A percentile compares a stretch with the other conserved stretches of the same genome.
Evolutionary conservation across 1,139 yeast genomes (phyloP).

Genomic region (Protomyces inundatus): DNA sequence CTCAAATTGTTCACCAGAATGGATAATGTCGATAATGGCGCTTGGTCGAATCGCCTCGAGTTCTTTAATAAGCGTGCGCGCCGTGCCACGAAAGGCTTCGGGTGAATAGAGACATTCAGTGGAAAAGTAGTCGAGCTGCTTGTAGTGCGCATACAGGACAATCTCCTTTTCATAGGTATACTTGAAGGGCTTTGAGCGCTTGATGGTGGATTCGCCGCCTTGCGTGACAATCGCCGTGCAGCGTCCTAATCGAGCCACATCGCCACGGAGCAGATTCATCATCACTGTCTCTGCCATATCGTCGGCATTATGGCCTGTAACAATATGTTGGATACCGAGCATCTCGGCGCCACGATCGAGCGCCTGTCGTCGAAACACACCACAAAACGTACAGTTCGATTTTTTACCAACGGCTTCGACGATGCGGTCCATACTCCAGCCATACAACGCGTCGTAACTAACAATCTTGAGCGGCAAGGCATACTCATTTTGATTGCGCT

Average conservation of each 20-base stretch:
- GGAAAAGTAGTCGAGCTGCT: conserved; percentile 88
- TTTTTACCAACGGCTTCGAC: conserved; percentile 92
- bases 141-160: conserved; percentile 93
- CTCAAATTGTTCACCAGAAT: conserved; percentile 81
- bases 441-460: conserved; percentile 79
- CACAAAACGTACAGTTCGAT: conserved; percentile 95
- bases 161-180: conserved; percentile 96
- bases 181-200: conserved; percentile 92
- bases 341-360: conserved; percentile 93
- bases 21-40: conserved; percentile 87
- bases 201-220: conserved; percentile 49
- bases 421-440: conserved; percentile 98
- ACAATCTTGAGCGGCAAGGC: conserved; percentile 83
- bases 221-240: conserved; percentile 87
- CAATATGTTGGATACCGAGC: conserved; percentile 79
- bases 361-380: conserved; percentile 93
- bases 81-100: conserved; percentile 97
- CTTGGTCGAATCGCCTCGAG: conserved; percentile 87
- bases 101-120: conserved; percentile 98
- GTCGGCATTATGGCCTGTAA: conserved; percentile 98
- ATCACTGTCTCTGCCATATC: conserved; percentile 98
- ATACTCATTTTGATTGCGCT: conserved; percentile 84
- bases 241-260: conserved; percentile 81
- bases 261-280: conserved; percentile 91
- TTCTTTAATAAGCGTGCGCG: conserved; percentile 83